Base-by-base conservation (phyloP, 2,329 filamentous ascomycete genomes). In the Fusarium multiceps region DNA sequence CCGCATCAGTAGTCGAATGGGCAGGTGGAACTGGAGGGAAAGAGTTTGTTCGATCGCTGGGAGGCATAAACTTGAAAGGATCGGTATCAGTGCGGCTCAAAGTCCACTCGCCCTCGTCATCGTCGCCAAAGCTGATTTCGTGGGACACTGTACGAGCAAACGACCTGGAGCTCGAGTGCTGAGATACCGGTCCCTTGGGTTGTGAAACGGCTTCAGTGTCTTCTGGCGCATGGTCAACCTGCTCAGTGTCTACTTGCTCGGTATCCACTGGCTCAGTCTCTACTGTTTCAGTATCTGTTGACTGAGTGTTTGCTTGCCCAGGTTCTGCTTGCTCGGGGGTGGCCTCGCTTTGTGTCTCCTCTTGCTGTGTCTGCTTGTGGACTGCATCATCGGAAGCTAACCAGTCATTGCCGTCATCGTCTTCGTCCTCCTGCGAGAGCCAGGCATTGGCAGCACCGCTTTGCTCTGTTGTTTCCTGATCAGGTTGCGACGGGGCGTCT, bases 81-180 rank as follows among this genome's bases (percentile, higher is more conserved):
- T 90, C 87, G 3, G 84, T 84, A 55, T 87, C 83, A 30, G 83
- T 81, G 57, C 83, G 83, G 14, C 84, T 80, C 2, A 88, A 72
- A 51, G 79, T 85, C 85, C 86, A 89, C 65, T 90, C 88, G n/a
- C 79, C 75, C 23, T 89, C 87, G 21, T 89, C 88, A 23, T 89
- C 88, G 46, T 89, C 88, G 45, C 84, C 84, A 59, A 87, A 89
- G 75, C 82, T 89, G 25, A 89, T 80, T 55, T 90, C 88, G 60
- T 90, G 85, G 13, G 88, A 86, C 14, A 90, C 88, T 3, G 89
- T 91, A 37, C 89, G 85, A 13, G 88, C 83, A 78, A 91, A 91
- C 1, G 89, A 91, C 75, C 86, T 84, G 49, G 84, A 88, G 77
- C 88, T 90, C 12, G 84, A 77, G 75, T 90, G 88, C 68, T 88